phyloP scores from a whole-genome alignment of 1,284 basidiomycete genomes.

The Leccinum insolens region DNA sequence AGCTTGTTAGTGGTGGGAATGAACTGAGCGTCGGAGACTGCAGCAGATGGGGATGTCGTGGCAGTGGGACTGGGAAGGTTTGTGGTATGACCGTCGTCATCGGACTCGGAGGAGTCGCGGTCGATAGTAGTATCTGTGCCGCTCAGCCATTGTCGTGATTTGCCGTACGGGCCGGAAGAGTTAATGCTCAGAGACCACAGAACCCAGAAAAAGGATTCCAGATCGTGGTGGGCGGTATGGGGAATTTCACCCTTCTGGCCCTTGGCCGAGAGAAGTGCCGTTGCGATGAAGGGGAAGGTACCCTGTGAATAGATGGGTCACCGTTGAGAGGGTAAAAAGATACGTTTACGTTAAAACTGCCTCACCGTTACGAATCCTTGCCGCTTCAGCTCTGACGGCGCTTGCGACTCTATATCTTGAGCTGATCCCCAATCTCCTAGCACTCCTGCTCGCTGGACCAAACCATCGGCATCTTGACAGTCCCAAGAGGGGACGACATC shows the following conservation, averaged over 20 bases:
- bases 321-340: not conserved
- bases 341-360: no score
- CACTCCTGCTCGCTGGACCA: not conserved
- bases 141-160: not conserved
- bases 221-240: not conserved
- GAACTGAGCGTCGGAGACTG: no score
- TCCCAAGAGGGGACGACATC: not conserved
- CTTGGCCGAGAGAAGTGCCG: not conserved
- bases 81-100: not conserved
- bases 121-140: not conserved
- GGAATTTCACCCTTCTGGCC: not conserved
- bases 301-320: not conserved
- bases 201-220: not conserved
- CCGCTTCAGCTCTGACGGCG: not conserved
- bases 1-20: no score
- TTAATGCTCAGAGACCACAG: not conserved
- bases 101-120: not conserved
- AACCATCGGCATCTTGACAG: not conserved
- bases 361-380: not conserved
- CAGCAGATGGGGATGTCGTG: no score
- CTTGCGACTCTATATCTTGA: not conserved
- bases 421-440: not conserved
- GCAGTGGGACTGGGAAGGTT: not conserved
- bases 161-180: not conserved
- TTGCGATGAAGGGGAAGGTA: not conserved